Conservation (phyloP, 345 rosid genomes). For the Bruguiera sexangula region DNA sequence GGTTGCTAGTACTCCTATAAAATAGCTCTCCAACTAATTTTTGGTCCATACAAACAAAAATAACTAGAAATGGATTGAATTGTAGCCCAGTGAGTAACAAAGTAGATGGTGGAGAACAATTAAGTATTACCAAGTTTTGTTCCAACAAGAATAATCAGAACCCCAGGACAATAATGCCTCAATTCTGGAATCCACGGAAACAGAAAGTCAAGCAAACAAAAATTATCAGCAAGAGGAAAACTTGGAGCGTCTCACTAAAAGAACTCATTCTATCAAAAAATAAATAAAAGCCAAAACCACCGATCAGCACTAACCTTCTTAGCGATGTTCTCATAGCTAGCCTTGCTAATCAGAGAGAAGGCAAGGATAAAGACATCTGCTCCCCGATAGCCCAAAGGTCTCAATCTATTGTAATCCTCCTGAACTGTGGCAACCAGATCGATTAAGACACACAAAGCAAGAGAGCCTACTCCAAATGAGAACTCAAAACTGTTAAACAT, state of each 20-base stretch:
- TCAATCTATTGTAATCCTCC: conserved; percentile 87
- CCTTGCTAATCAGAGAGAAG: conserved; percentile 96
- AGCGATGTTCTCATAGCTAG: conserved; percentile 94
- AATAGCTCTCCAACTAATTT: too few relatives aligned
- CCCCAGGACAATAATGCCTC: conserved; percentile 93
- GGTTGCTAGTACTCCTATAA: too few relatives aligned
- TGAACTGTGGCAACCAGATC: conserved; percentile 49
- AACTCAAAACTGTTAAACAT: neutral
- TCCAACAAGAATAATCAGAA: conserved; percentile 86
- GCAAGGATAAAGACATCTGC: conserved; percentile 96
- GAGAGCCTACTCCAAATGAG: neutral
- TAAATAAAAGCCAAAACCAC: too few relatives aligned
- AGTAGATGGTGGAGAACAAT: neutral
- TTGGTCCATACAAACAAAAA: too few relatives aligned
- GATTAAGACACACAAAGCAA: neutral
- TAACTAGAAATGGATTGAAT: too few relatives aligned
- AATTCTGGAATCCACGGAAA: conserved; percentile 97
- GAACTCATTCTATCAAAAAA: neutral
- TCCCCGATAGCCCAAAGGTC: conserved; percentile 93
- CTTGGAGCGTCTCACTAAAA: neutral
- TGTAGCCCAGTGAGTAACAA: neutral
- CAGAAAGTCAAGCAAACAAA: conserved; percentile 7
- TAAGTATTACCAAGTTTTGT: conserved; percentile 75
- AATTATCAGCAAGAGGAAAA: conserved; percentile 12
- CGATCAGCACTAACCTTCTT: conserved; percentile 58